phyloP scores from a whole-genome alignment of 2,329 filamentous ascomycete genomes.

The Lachnellula cervina region DNA sequence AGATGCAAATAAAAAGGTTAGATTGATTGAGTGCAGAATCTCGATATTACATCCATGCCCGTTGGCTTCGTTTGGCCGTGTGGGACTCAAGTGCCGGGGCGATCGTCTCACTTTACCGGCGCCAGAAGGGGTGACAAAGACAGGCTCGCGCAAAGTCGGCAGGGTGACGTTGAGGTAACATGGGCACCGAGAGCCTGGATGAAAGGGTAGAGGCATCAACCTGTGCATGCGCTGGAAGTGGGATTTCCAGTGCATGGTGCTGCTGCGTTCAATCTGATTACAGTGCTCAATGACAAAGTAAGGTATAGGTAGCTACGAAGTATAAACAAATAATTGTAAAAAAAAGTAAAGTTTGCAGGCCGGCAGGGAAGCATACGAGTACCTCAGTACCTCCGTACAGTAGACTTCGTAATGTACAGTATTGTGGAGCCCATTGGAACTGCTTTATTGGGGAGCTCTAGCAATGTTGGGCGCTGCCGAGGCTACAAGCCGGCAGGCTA shows the following conservation, averaged over 20 bases:
- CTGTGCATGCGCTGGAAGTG: not conserved
- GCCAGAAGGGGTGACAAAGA: not conserved
- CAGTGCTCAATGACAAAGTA: too few species aligned
- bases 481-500: not conserved
- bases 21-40: constrained; percentile 1
- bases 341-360: not conserved
- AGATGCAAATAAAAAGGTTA: not conserved
- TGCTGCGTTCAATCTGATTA: not conserved
- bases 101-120: constrained; percentile 5
- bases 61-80: not conserved
- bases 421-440: not conserved
- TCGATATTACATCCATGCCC: not conserved
- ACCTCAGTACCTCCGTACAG: not conserved
- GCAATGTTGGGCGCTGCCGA: not conserved
- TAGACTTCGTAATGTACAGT: not conserved
- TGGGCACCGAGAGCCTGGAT: constrained; percentile 4
- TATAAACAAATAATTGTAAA: too few species aligned
- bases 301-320: too few species aligned
- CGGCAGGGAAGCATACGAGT: not conserved
- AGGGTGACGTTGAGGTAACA: not conserved
- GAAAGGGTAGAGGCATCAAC: not conserved
- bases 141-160: not conserved
- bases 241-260: not conserved
- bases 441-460: not conserved
- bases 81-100: constrained; percentile 2